Percentiles rank a stretch among this genome's conserved stretches.
Evolutionary conservation across 2,329 filamentous ascomycete species (phyloP).

Genomic region (Macrophomina phaseolina): DNA sequence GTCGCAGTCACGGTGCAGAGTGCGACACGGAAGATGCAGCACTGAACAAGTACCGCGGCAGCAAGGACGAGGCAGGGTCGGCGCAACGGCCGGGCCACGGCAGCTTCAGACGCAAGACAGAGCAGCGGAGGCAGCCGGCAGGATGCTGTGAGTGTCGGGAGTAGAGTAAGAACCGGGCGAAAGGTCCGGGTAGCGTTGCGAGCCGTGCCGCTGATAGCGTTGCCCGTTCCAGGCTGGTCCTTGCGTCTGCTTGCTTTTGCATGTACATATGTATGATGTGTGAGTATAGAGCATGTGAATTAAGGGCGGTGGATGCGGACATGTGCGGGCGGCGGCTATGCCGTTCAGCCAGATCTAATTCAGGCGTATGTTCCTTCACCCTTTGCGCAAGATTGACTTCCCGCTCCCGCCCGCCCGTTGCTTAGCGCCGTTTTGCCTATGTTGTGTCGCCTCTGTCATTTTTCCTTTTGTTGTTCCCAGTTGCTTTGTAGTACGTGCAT

Average conservation of each 20-base stretch:
- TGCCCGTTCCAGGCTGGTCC: constrained; percentile 4
- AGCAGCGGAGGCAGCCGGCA: neutral
- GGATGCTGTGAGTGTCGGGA: neutral
- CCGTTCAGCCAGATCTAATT: neutral
- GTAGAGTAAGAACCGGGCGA: constrained; percentile 24
- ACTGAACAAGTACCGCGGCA: constrained; percentile 9
- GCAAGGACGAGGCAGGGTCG: neutral
- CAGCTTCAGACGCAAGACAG: neutral
- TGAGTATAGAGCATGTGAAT: neutral
- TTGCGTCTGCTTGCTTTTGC: neutral
- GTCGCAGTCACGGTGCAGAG: neutral
- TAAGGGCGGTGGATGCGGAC: neutral
- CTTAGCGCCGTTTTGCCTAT: neutral
- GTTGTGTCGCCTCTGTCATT: neutral
- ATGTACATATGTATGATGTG: neutral
- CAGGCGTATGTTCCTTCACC: neutral
- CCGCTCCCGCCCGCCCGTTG: constrained; percentile 19
- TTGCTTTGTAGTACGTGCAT: neutral
- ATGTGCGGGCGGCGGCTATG: neutral
- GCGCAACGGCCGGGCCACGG: too few relatives aligned
- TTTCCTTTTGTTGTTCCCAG: neutral
- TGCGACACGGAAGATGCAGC: constrained; percentile 6
- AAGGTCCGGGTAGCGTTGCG: constrained; percentile 19
- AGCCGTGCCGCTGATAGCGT: constrained; percentile 21
- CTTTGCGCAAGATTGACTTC: constrained; percentile 24